Percentiles rank a stretch among this genome's conserved stretches.
These are phyloP conservation scores for Dovyalis caffra DNA, from an alignment of 345 rosid genomes.

Conservation along the genomic window DNA sequence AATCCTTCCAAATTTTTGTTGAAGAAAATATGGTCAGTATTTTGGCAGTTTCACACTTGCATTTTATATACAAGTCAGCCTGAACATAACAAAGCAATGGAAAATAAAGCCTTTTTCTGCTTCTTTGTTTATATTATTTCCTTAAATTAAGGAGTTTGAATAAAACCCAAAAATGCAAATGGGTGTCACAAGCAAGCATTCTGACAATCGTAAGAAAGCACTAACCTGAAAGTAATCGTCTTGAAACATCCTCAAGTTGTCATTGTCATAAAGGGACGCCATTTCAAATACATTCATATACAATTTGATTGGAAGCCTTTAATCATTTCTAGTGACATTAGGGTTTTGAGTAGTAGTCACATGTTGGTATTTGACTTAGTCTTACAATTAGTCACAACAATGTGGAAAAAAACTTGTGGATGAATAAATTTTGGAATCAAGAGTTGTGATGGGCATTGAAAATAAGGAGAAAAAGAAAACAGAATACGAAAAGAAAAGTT, in stretches of 20 bases:
- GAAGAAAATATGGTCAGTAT: conserved; percentile 1
- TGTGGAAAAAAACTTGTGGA: not conserved
- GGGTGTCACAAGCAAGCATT: conserved; percentile 44
- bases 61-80: conserved; percentile 9
- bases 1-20: not conserved
- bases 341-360: not conserved
- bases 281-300: not conserved
- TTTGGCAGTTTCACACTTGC: conserved; percentile 11
- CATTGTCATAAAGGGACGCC: not conserved
- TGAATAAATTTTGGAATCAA: not conserved
- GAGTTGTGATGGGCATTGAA: not conserved
- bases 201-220: conserved; percentile 42
- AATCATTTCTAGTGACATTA: not conserved
- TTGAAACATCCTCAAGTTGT: not conserved
- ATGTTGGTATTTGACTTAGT: not conserved
- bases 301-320: not conserved
- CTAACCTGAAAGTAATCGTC: conserved; percentile 11
- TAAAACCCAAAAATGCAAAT: conserved; percentile 14
- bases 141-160: not conserved
- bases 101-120: not conserved
- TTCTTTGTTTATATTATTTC: not conserved
- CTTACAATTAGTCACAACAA: conserved; percentile 1
- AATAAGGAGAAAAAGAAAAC: too few relatives aligned
- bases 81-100: conserved; percentile 20
- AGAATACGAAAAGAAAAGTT: too few relatives aligned